A percentile compares a stretch with the other conserved stretches of the same genome.
Evolutionary conservation across 495 filamentous ascomycete genomes (phyloP).

Genomic region (Neurospora africana): DNA sequence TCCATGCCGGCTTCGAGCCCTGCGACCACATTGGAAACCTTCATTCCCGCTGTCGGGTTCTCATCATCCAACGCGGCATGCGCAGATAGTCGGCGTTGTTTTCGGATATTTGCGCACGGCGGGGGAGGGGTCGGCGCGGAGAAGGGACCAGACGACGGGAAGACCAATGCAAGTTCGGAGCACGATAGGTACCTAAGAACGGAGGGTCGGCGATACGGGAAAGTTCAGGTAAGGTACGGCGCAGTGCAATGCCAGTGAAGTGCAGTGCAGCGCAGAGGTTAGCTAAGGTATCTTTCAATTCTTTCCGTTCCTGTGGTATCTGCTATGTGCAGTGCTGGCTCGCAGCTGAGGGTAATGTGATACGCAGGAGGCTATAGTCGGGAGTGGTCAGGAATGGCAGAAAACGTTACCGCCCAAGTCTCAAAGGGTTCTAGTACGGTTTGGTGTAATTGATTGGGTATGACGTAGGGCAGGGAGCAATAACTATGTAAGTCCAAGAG

Average conservation of each 20-base stretch:
- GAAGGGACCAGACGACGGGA: not conserved
- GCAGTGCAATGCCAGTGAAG: not conserved
- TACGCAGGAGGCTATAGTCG: not conserved
- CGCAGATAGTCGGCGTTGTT: not conserved
- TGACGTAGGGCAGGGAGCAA: not conserved
- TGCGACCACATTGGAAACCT: slow-evolving; percentile 30
- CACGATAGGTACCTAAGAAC: not conserved
- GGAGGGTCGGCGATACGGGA: not conserved
- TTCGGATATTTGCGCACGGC: not conserved
- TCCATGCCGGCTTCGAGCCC: slow-evolving; percentile 35
- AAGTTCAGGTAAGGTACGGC: not conserved
- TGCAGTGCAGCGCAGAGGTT: not conserved
- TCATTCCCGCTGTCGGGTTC: slow-evolving; percentile 26
- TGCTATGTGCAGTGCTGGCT: not conserved
- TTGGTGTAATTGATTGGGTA: not conserved
- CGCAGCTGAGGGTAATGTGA: not conserved
- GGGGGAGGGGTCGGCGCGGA: slow-evolving; percentile 3
- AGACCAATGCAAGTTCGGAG: not conserved
- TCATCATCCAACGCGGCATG: slow-evolving; percentile 23
- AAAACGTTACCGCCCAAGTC: not conserved
- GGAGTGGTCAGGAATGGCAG: not conserved
- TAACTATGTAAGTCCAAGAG: not conserved
- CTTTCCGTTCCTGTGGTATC: not conserved
- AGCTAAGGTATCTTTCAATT: not conserved
- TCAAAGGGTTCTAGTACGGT: not conserved